Base-by-base conservation (phyloP, 352 stramenopile species). In the Phytophthora sansomeana region DNA sequence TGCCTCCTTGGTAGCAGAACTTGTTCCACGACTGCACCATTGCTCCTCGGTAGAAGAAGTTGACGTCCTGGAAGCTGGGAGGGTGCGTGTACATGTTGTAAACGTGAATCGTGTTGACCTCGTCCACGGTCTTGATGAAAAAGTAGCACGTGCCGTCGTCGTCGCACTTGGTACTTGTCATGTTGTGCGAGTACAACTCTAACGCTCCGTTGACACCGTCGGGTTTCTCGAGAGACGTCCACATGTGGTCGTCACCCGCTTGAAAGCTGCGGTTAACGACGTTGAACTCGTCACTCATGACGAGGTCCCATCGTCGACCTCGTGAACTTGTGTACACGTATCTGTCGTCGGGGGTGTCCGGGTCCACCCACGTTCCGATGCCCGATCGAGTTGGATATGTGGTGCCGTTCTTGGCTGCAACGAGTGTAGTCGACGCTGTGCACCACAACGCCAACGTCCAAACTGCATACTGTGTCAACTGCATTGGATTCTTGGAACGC, bases 1-100 rank as follows among this genome's bases (percentile, higher is more conserved):
- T 91, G 7, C 95, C 95, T 5, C 93, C 95, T 32, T 96, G 95
- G 64, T 98, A 98, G 74, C 95, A 98, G 67, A 98, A 98, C 54
- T 98, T 98, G 67, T 98, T 98, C 95, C 93, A 98, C 0, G 74
- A 86, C 72, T 98, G 92, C 2, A 98, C 54, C 92, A 98, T 98
- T 5, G 75, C 93, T 11, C 77, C 87, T n/a, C 78, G 76, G 47
- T 91, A 90, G 51, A 46, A 75, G 52, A 87, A 90, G 32, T 69
- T 36, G 43, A 78, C 73, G 16, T 72, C 71, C 42, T 82, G 38
- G 55, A 76, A 89, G n/a, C 43, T 72, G 6, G 76, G 76, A 42
- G 76, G 76, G 28, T 75, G 70, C 6, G 46, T 69, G 48, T 79
- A 85, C 57, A 60, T 69, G 36, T 98, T 81, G 39, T 91, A 95